A percentile compares a stretch with the other conserved stretches of the same genome.
phyloP scores from a whole-genome alignment of 805 yeast genomes.

The Suhomyces sp. region DNA sequence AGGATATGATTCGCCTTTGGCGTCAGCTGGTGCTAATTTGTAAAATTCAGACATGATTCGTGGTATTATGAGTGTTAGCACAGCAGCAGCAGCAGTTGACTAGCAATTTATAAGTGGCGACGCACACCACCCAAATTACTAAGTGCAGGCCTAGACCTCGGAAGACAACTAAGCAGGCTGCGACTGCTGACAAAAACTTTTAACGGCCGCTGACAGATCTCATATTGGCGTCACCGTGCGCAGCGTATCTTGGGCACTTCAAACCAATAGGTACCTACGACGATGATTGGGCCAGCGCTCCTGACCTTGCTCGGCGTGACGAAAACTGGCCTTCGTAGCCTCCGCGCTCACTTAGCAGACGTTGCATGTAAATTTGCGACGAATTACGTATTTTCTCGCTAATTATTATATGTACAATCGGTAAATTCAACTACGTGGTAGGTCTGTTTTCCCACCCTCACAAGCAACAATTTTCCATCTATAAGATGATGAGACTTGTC shows the following conservation, averaged over 20 bases:
- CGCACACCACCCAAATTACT: neutral
- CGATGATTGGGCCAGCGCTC: neutral
- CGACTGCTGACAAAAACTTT: neutral
- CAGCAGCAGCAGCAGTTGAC: neutral
- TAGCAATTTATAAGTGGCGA: neutral
- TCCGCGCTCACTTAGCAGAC: neutral
- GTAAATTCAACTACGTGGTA: conserved; percentile 53
- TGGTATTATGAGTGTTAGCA: neutral
- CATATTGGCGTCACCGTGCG: neutral
- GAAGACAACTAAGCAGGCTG: neutral
- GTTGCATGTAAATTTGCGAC: neutral
- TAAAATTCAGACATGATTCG: conserved; percentile 58
- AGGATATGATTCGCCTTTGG: conserved; percentile 55
- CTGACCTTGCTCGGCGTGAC: neutral
- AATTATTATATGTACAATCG: neutral
- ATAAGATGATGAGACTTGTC: conserved; percentile 48
- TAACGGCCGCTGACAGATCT: neutral
- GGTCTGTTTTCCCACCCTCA: conserved; percentile 74
- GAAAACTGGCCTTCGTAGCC: neutral
- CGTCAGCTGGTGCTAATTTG: conserved; percentile 62
- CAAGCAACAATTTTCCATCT: conserved; percentile 57
- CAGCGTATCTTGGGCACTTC: neutral
- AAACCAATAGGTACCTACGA: neutral
- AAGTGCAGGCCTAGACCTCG: neutral
- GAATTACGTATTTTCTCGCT: neutral